Base-by-base conservation (phyloP, 208 protist genomes). In the Trypanosomatidae sp. region DNA sequence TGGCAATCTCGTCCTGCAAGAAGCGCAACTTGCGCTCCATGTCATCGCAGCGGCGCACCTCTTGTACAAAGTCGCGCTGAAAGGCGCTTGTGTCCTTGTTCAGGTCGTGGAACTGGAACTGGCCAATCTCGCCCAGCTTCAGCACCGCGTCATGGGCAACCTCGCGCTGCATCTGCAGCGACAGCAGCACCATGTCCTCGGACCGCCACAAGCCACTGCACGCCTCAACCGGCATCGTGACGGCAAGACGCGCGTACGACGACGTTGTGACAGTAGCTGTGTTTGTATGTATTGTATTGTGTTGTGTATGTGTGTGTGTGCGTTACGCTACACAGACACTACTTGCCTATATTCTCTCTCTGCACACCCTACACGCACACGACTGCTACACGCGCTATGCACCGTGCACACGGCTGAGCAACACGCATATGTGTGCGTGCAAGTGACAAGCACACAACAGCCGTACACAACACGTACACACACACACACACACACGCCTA, bases 1-100 rank as follows among this genome's bases (percentile, higher is more conserved):
- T 72, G 38, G 71, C 61, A 48, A 98, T 71, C 70, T 97, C 78
- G 2, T 91, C 84, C 49, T 95, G 71, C 33, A 99, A 73, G 53
- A 87, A 97, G 25, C 84, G 77, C 20, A 99, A 50, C 56, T 96
- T 96, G 20, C 94, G 79, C 51, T 97, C 84, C 75, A 98, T 95
- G 45, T 98, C 97, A 42, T 99, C 96, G 64, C 93, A 98, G 20
- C 93, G 61, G 28, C 94, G 90, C 26, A 99, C 92, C 44, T 99
- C 95, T 33, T 89, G 77, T 6, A 97, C 94, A 50, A 97, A 99
- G 48, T 94, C 79, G 19, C 97, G 88, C 66, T 98, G 92, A 61
- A 99, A 98, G 19, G 91, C 71, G 43, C 78, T 96, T n/a, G 97
- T 65, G 18, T 92, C 62, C n/a, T 40, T 43, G 70, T 94, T 89